phyloP scores from a whole-genome alignment of 805 yeast species.

The Pichia paraexigua region DNA sequence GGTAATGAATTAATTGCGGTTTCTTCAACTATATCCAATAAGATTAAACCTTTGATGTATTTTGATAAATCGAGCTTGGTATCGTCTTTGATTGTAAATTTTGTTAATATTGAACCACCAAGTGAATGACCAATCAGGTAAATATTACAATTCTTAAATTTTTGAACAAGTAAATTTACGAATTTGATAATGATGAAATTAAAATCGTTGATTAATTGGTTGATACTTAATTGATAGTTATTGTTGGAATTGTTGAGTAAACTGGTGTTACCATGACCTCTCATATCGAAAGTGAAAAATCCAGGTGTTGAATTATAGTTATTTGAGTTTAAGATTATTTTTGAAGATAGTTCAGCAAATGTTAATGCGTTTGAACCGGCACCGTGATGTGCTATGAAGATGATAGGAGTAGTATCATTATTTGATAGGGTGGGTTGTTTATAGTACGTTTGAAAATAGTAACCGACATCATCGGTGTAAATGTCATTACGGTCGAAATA shows the following conservation, averaged over 20 bases:
- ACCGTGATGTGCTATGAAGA: conserved; percentile 83
- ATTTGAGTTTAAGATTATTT: conserved; percentile 29
- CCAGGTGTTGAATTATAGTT: conserved; percentile 43
- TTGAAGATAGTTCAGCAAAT: conserved; percentile 46
- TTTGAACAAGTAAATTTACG: conserved; percentile 13
- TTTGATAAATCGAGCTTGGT: too few species aligned
- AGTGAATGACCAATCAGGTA: conserved; percentile 84
- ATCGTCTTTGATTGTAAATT: conserved; percentile 29
- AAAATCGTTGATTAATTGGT: conserved; percentile 53
- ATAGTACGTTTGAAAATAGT: conserved; percentile 48
- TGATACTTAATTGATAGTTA: conserved; percentile 36
- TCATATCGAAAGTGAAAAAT: conserved; percentile 61
- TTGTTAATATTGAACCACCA: conserved; percentile 81
- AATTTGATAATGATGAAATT: conserved; percentile 38
- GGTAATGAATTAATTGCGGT: conserved; percentile 67
- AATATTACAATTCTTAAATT: conserved; percentile 21
- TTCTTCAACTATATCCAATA: conserved; percentile 92
- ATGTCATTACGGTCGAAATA: conserved; percentile 28
- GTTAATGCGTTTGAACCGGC: conserved; percentile 87
- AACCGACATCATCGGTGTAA: conserved; percentile 17
- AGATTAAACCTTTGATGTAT: conserved; percentile 55
- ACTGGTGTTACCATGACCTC: conserved; percentile 73
- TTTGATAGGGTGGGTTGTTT: conserved; percentile 36
- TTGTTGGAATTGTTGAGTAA: conserved; percentile 12
- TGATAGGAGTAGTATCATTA: conserved; percentile 32